phyloP scores from a whole-genome alignment of 495 filamentous ascomycete genomes.

The Thermothielavioides terrestris region DNA sequence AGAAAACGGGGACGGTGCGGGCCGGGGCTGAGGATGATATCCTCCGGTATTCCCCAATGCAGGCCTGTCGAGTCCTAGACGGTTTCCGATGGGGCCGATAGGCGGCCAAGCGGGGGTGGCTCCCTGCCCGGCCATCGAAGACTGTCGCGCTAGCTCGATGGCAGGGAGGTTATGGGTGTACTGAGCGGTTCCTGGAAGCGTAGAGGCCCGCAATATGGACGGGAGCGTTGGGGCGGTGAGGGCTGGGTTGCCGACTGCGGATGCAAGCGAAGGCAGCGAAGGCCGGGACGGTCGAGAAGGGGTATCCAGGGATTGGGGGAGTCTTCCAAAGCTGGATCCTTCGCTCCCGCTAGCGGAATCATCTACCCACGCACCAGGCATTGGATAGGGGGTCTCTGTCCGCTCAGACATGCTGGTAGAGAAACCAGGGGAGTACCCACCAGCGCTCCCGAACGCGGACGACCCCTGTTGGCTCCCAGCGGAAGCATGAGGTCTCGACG shows the following conservation, averaged over 20 bases:
- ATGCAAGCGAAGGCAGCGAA: background rate
- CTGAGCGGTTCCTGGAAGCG: background rate
- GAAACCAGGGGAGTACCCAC: too few species aligned
- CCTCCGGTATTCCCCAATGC: background rate
- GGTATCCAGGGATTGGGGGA: background rate
- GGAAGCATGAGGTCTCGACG: background rate
- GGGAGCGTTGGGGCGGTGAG: background rate
- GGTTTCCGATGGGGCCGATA: background rate
- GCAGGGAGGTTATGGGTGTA: background rate
- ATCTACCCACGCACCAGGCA: slow-evolving; percentile 12
- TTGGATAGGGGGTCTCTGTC: background rate
- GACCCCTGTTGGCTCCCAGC: background rate
- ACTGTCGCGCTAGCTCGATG: slow-evolving; percentile 8
- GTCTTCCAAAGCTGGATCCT: background rate
- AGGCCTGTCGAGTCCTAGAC: background rate
- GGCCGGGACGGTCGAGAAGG: background rate
- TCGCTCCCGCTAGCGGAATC: slow-evolving; percentile 9
- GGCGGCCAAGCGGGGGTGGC: background rate
- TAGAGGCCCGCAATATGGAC: background rate
- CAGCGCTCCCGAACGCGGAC: background rate
- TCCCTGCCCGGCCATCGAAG: slow-evolving; percentile 5
- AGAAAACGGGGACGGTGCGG: background rate
- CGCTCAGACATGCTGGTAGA: background rate
- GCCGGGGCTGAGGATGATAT: background rate
- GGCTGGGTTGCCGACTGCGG: background rate